These are phyloP conservation scores for Penicillium sp. DNA, from an alignment of 2,329 filamentous ascomycete genomes.

Conservation along the genomic window DNA sequence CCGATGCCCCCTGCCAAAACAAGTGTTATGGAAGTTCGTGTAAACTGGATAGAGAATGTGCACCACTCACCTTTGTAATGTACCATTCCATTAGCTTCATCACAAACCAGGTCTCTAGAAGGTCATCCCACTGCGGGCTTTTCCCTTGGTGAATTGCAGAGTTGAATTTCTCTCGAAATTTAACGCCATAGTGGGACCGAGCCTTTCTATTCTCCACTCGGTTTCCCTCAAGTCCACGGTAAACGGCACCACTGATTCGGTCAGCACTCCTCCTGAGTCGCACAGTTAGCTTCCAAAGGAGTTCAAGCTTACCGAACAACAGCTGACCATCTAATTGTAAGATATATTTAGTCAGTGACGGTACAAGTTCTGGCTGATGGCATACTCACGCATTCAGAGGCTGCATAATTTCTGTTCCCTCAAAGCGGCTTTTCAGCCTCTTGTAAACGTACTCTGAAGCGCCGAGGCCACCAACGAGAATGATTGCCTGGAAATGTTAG, in stretches of 20 bases:
- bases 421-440: slow-evolving; percentile 24
- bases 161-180: fast-evolving
- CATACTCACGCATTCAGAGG: slow-evolving; percentile 27
- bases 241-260: slow-evolving; percentile 26
- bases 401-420: slow-evolving; percentile 34
- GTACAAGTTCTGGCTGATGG: neutral
- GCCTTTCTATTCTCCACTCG: slow-evolving; percentile 22
- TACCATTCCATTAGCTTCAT: slow-evolving; percentile 17
- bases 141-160: neutral
- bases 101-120: slow-evolving; percentile 10
- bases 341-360: neutral
- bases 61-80: slow-evolving; percentile 19
- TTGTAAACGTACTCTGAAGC: slow-evolving; percentile 37
- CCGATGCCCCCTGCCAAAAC: slow-evolving; percentile 9
- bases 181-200: slow-evolving; percentile 19
- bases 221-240: slow-evolving; percentile 25
- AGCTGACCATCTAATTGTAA: slow-evolving; percentile 28
- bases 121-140: slow-evolving; percentile 1
- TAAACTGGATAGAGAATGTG: neutral
- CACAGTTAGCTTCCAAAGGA: too few relatives aligned
- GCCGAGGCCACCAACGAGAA: slow-evolving; percentile 44
- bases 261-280: neutral
- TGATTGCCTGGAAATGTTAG: slow-evolving; percentile 24
- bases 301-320: slow-evolving; percentile 20
- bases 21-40: neutral